Evolutionary conservation across 768 basidiomycete species (phyloP), one percentile per base, ranked within the genome.

Genomic region (Phlebiopsis flavidoalba): DNA sequence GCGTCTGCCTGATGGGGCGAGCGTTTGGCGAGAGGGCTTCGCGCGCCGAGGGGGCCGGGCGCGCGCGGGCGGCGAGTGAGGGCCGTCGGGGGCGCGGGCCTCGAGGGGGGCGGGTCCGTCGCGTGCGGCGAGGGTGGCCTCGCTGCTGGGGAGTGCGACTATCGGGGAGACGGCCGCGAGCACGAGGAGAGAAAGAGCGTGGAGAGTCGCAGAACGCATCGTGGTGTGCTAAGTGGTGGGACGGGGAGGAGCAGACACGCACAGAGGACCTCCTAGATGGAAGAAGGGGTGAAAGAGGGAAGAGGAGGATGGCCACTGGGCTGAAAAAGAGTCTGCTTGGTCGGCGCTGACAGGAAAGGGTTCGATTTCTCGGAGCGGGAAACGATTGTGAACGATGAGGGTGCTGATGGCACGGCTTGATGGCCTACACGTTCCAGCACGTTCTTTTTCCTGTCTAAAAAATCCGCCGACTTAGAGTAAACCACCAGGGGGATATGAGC

Each of bases 181-280:
- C 35, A 50, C 40, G 37, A 62, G 21, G 12, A 63, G 50, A 40
- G 53, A 14, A 50, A 62, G 57, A 22, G 43, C 55, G 55, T 47
- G 14, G 55, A 67, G 51, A 57, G 60, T 49, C 50, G 54, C 21
- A 22, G 55, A 53, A 48, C 64, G 66, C 63, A 66, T 64, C 53
- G 50, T 56, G 61, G 43, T 35, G 50, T 24, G 56, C 26, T 35
- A 19, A 21, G 52, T 24, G 49, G 56, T 47, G 22, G n/a, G 6
- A 11, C n/a, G 46, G 31, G 59, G 31, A 24, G 33, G 48, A 24
- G 54, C 35, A 45, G 12, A 10, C 54, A 55, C 54, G 24, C 54
- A 55, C 36, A 24, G 54, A 19, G 54, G 43, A 36, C 40, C 24
- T 37, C 26, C 22, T 5, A 12, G 40, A 37, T 55, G 54, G 22